These are phyloP conservation scores for Globisporangium echinulatum DNA, from an alignment of 352 stramenopile genomes.

Conservation along the genomic window DNA sequence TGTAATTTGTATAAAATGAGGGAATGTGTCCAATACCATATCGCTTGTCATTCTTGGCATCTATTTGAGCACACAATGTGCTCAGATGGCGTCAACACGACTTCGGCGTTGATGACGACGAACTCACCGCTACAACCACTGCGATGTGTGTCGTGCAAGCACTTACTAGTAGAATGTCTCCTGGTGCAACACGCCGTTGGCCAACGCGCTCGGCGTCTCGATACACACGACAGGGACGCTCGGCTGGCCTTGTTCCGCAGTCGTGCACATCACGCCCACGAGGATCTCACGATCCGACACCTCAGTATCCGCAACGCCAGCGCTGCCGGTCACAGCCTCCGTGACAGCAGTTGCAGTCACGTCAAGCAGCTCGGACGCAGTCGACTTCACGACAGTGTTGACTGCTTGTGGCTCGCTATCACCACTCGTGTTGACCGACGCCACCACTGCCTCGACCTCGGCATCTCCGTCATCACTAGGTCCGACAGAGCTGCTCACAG, in stretches of 20 bases:
- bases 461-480: no score
- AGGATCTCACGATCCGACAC: background rate
- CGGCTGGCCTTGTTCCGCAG: background rate
- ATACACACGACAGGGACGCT: constrained; percentile 9
- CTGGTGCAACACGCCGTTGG: background rate
- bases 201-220: constrained; percentile 4
- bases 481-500: no score
- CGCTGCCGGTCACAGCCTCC: no score
- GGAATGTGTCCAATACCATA: no score
- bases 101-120: background rate
- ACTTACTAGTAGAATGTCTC: background rate
- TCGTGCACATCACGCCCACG: background rate
- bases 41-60: no score
- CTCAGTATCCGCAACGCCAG: background rate
- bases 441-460: background rate
- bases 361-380: background rate
- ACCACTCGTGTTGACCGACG: no score
- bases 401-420: background rate
- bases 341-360: background rate
- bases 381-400: background rate
- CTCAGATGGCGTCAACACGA: no score
- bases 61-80: no score
- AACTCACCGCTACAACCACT: background rate
- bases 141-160: background rate
- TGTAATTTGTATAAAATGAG: no score